Conservation (phyloP, 1,139 yeast genomes). For the Williopsis jadinii region DNA sequence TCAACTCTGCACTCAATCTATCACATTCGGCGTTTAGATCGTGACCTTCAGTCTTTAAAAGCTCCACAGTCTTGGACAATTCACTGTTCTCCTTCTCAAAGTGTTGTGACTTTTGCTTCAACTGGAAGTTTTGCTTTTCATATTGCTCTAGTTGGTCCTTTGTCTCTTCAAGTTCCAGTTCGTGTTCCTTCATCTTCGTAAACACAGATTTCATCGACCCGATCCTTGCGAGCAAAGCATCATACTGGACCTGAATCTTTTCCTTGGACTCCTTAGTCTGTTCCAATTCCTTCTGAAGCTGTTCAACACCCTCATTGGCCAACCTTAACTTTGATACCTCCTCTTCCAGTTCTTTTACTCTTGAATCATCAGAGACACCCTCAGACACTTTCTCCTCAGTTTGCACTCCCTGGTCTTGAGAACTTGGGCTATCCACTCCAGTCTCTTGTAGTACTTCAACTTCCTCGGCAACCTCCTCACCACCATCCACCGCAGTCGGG, state of each 20-base stretch:
- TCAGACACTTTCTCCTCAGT: conserved; percentile 6
- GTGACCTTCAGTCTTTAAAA: conserved; percentile 45
- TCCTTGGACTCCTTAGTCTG: conserved; percentile 51
- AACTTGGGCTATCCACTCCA: conserved; percentile 6
- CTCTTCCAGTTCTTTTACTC: conserved; percentile 7
- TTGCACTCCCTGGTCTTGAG: conserved; percentile 4
- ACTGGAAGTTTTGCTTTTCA: conserved; percentile 28
- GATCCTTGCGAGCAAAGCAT: conserved; percentile 63
- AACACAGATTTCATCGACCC: conserved; percentile 77
- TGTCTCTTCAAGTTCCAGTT: conserved; percentile 47
- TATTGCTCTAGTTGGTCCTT: conserved; percentile 36
- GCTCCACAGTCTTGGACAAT: conserved; percentile 26
- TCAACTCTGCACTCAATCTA: conserved; percentile 44
- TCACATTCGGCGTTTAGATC: conserved; percentile 65
- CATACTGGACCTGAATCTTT: conserved; percentile 64
- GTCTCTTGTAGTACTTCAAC: conserved; percentile 1
- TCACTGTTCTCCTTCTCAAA: conserved; percentile 25
- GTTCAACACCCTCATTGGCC: conserved; percentile 14
- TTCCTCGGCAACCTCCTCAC: conserved; percentile 3
- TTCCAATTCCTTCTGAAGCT: conserved; percentile 31
- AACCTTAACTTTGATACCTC: conserved; percentile 3
- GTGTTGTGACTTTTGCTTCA: conserved; percentile 25
- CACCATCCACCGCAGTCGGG: conserved; percentile 5
- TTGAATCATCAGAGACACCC: conserved; percentile 3
- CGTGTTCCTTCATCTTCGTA: conserved; percentile 68